phyloP scores from a whole-genome alignment of 306 rosid species.

The Ammopiptanthus mongolicus region DNA sequence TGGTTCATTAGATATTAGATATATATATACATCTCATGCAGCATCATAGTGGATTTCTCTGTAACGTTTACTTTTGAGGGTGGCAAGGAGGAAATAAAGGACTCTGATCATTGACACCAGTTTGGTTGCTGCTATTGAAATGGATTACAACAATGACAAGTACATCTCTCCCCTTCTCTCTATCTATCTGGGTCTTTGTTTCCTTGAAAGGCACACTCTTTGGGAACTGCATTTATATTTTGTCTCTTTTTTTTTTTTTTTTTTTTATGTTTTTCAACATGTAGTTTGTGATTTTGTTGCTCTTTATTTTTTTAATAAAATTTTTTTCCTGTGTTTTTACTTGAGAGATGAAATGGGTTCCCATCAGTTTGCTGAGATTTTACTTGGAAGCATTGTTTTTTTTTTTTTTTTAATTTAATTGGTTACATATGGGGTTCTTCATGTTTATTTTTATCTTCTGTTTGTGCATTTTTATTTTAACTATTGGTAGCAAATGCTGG shows the following conservation, averaged over 20 bases:
- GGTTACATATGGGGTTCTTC: not conserved
- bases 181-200: not conserved
- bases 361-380: not conserved
- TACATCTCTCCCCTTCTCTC: constrained; percentile 30
- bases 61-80: constrained; percentile 44
- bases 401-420: not conserved
- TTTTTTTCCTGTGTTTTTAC: not conserved
- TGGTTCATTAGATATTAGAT: not conserved
- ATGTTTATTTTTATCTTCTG: not conserved
- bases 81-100: not conserved
- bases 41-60: constrained; percentile 17
- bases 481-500: not conserved
- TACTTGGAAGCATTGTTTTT: not conserved
- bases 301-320: not conserved
- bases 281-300: not conserved
- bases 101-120: constrained; percentile 14
- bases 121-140: constrained; percentile 23
- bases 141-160: constrained; percentile 54
- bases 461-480: not conserved
- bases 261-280: not conserved
- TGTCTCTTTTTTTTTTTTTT: not conserved
- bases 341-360: not conserved
- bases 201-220: not conserved
- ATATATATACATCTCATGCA: constrained; percentile 14
- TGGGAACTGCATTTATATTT: constrained; percentile 10